These are phyloP conservation scores for Phtheirospermum japonicum DNA, from an alignment of 257 asterid species.

Conservation along the genomic window DNA sequence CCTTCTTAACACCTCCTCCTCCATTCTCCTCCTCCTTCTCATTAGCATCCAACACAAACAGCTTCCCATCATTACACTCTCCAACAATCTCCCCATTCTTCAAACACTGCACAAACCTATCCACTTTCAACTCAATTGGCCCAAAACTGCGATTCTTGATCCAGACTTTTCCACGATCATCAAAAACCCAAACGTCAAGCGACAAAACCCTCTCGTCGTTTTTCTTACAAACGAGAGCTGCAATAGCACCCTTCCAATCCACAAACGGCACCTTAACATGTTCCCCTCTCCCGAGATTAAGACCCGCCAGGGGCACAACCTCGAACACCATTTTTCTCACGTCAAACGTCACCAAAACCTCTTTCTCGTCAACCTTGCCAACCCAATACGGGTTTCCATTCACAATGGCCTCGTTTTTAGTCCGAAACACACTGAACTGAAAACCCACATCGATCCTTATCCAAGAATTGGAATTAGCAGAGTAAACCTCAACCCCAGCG, in stretches of 20 bases:
- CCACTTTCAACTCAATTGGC: background rate
- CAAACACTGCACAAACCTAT: background rate
- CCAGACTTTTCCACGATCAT: background rate
- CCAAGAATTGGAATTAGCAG: background rate
- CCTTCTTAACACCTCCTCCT: background rate
- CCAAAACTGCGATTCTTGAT: background rate
- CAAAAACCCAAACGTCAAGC: background rate
- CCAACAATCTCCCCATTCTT: background rate
- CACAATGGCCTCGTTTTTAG: background rate
- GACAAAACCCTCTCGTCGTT: background rate
- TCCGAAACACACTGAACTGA: background rate
- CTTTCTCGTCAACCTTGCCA: background rate
- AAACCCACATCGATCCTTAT: background rate
- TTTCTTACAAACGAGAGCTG: background rate
- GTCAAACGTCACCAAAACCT: background rate
- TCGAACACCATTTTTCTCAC: constrained; percentile 5
- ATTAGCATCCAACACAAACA: background rate
- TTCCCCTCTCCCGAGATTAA: background rate
- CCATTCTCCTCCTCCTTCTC: background rate
- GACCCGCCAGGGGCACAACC: background rate
- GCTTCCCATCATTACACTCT: background rate
- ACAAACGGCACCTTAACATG: background rate
- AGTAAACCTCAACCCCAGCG: constrained; percentile 11
- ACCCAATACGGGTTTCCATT: constrained; percentile 3
- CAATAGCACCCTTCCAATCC: background rate